These are phyloP conservation scores for Cyclospora cayetanensis DNA, from an alignment of 169 alveolate species.

Conservation along the genomic window DNA sequence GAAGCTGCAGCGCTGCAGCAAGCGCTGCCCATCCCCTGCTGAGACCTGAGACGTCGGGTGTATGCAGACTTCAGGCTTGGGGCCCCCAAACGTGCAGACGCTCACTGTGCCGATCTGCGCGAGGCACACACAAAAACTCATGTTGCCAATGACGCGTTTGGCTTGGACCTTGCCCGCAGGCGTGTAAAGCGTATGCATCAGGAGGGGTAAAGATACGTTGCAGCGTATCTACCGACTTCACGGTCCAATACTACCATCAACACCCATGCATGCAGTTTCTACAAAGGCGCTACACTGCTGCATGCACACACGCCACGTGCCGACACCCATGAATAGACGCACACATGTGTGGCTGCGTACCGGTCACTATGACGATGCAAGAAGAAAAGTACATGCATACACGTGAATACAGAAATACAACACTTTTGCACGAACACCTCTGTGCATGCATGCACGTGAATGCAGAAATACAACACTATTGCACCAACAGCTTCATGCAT, in stretches of 20 bases:
- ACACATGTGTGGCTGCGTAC: neutral
- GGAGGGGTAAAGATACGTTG: no score
- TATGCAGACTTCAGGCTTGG: slow-evolving; percentile 66
- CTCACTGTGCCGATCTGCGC: slow-evolving; percentile 64
- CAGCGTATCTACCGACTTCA: neutral
- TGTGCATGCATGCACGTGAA: neutral
- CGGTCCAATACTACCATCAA: neutral
- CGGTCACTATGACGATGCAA: neutral
- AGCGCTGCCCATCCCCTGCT: slow-evolving; percentile 73
- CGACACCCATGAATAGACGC: neutral
- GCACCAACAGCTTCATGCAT: neutral
- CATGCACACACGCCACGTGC: no score
- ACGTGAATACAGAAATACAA: neutral
- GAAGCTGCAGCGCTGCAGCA: slow-evolving; percentile 73
- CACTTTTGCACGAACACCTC: neutral
- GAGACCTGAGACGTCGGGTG: slow-evolving; percentile 73
- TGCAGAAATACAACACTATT: neutral
- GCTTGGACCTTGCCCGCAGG: no score
- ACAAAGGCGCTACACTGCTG: no score
- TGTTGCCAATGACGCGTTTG: no score
- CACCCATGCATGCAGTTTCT: no score
- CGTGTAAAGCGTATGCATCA: no score
- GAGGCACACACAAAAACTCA: no score
- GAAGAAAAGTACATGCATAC: neutral
- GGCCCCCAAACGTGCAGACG: slow-evolving; percentile 72